Base-by-base conservation (phyloP, 495 filamentous ascomycete genomes). In the Staphylotrichum longicolle region DNA sequence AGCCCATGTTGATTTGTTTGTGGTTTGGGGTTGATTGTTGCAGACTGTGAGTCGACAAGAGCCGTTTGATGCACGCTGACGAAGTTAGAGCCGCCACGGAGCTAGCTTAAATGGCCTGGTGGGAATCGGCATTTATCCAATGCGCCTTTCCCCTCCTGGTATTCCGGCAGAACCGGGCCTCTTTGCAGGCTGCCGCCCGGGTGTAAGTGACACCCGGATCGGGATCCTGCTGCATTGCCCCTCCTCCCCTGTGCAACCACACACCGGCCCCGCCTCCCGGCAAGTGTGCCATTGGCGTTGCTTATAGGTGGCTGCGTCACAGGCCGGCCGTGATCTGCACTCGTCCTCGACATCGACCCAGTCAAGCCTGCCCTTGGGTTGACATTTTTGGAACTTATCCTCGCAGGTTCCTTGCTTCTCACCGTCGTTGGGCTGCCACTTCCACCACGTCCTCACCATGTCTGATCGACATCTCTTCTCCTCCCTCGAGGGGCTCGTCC, bases 401-500 rank as follows among this genome's bases (percentile, higher is more conserved):
- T 35, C 32, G 20, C 20, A 27, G 20, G 20, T 27, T 27, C 20
- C 20, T 27, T 27, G 20, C 1, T 27, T 27, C 20, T 1, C 20
- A 27, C 1, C 20, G 20, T 27, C 20, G 20, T 27, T 27, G 20
- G 20, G 20, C 20, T 27, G 20, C 20, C 20, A 27, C 20, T 27
- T 27, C 20, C 49, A 35, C 10, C 48, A 12, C n/a, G 4, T 39
- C 20, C 27, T 14, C 62, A 68, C 30, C 65, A 80, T 80, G 78
- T 80, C 78, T n/a, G 76, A 72, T 51, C 68, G 71, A 14, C 78
- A 80, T 50, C 73, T 80, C 53, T 80, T 77, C 63, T 61, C 75
- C 40, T 76, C 76, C 20, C 58, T 76, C 1, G 77, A 79, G 50
- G 78, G 78, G 34, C 79, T 87, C 39, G 83, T 87, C 44, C 75